These are phyloP conservation scores for Metarhizium anisopliae DNA, from an alignment of 2,329 filamentous ascomycete genomes.

Conservation along the genomic window DNA sequence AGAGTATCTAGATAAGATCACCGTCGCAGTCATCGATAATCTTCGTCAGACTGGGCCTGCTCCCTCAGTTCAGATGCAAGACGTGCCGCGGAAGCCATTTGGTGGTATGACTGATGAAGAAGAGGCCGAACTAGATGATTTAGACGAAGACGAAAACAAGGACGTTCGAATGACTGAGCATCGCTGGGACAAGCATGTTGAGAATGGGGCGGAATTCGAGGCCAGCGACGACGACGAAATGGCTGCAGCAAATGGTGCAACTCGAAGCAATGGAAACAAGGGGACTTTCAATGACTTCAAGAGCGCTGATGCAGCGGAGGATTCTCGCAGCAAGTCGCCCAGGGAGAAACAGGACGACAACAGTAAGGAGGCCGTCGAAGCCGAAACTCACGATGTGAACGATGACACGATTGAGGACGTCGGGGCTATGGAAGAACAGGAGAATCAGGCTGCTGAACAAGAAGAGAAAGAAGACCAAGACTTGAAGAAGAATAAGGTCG, in stretches of 20 bases:
- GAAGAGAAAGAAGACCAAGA: conserved; percentile 10
- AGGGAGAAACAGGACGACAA: conserved; percentile 21
- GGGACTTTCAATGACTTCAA: conserved; percentile 44
- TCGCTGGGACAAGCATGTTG: conserved; percentile 69
- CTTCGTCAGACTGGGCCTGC: conserved; percentile 76
- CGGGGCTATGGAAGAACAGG: conserved; percentile 16
- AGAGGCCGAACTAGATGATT: conserved; percentile 54
- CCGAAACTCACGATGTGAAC: conserved; percentile 26
- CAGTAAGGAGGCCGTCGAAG: conserved; percentile 17
- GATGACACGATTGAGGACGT: conserved; percentile 38
- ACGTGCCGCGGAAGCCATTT: conserved; percentile 55
- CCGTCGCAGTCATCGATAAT: conserved; percentile 75
- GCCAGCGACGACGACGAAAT: conserved; percentile 88
- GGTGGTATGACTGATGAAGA: conserved; percentile 58
- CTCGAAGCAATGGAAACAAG: conserved; percentile 37
- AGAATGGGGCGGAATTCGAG: conserved; percentile 71
- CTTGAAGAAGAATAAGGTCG: conserved; percentile 23
- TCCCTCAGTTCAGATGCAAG: conserved; percentile 86
- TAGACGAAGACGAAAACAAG: conserved; percentile 80
- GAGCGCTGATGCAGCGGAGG: conserved; percentile 29
- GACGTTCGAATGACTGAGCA: conserved; percentile 76
- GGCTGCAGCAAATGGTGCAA: conserved; percentile 62
- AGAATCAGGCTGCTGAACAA: conserved; percentile 16
- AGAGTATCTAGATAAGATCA: conserved; percentile 74
- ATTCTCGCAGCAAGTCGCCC: conserved; percentile 29